Evolutionary conservation across 768 basidiomycete species (phyloP), one percentile per base, ranked within the genome.

Genomic region (Boletales sp.): DNA sequence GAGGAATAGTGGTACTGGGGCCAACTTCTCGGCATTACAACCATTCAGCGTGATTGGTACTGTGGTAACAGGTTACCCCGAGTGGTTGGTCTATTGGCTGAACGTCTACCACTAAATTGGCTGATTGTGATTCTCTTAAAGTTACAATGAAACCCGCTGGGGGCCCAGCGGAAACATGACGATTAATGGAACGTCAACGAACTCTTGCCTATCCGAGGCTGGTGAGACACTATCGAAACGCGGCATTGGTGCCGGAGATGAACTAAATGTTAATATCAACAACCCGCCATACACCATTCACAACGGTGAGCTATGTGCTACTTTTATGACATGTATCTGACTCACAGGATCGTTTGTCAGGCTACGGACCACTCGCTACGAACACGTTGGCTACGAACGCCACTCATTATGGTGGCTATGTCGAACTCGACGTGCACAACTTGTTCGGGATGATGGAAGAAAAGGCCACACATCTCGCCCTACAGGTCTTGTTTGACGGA

Each of bases 141-240:
- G 86, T 39, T 89, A 89, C 60, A 76, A 88, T 56, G 57, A 75
- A 17, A 74, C 78, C 0, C 59, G 78, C 14, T 87, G 74, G 57
- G 86, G 86, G 13, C 78, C 80, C 0, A 86, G 84, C 54, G 87
- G 87, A 4, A 90, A 89, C 59, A 79, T 89, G 62, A 86, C 83
- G 13, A 74, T 87, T 53, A 83, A 86, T 47, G 85, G 84, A 5
- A 79, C 72, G 4, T 67, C 76, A 34, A 88, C 86, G 5, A 83
- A 77, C 51, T 67, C 58, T 14, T 70, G 71, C 25, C 47, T 46
- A 35, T 46, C 50, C 52, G 53, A 30, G 12, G 64, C 21, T 38
- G 47, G 14, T 8, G 36, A 48, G 11, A 14, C 37, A 10, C 49
- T 77, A 19, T 50, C 53, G 5, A 77, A 63, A 58, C 74, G 81